Conservation (phyloP, 805 yeast species). For the Helenozyma rhizophorensis region DNA sequence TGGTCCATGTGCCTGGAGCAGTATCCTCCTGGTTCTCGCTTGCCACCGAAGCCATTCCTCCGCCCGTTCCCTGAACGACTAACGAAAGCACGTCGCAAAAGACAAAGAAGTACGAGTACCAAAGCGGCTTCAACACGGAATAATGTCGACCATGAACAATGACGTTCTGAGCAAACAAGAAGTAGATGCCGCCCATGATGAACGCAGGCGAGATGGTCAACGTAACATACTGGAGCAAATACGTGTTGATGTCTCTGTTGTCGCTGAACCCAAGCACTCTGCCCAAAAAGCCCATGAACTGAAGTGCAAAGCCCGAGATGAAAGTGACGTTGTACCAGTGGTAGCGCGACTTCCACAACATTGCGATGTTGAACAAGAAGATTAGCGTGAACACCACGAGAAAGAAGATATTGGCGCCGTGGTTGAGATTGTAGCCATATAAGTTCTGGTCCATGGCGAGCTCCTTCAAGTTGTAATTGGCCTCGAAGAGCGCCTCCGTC, state of each 20-base stretch:
- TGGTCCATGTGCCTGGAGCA: conserved; percentile 29
- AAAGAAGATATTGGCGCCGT: conserved; percentile 31
- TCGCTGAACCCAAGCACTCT: conserved; percentile 29
- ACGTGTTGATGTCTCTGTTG: conserved; percentile 17
- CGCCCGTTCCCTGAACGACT: conserved; percentile 37
- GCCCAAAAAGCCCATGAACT: conserved; percentile 36
- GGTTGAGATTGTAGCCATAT: conserved; percentile 21
- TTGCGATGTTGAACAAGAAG: conserved; percentile 20
- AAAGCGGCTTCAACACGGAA: conserved; percentile 37
- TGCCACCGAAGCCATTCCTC: conserved; percentile 32
- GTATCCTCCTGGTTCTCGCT: conserved; percentile 19
- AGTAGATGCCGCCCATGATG: conserved; percentile 41
- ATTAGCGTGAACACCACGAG: conserved; percentile 23
- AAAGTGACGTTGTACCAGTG: conserved; percentile 39
- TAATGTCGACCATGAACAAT: conserved; percentile 35
- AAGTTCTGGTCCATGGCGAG: conserved; percentile 26
- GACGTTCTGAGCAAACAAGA: conserved; percentile 37
- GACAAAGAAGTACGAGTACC: conserved; percentile 41
- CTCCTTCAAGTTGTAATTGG: conserved; percentile 28
- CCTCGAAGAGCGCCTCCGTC: conserved; percentile 29
- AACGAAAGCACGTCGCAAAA: conserved; percentile 34
- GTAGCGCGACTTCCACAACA: conserved; percentile 31
- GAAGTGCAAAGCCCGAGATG: conserved; percentile 31
- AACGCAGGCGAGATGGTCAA: conserved; percentile 41
- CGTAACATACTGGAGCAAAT: conserved; percentile 29